These are phyloP conservation scores for Friedmanniomyces endolithicus DNA, from an alignment of 495 filamentous ascomycete genomes.

Conservation along the genomic window DNA sequence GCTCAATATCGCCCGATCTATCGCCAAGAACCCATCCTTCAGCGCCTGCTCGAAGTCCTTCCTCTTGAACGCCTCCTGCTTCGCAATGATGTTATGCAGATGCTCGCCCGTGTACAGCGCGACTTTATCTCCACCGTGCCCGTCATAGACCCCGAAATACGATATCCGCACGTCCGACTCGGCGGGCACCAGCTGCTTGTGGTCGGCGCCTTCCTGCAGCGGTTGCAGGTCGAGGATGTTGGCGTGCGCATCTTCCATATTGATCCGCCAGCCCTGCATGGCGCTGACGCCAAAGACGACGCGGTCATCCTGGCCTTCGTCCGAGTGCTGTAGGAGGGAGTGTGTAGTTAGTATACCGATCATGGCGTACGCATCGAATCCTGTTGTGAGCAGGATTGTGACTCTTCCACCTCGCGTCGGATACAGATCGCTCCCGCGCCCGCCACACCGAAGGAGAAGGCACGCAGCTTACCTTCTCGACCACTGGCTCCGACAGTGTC, in stretches of 20 bases:
- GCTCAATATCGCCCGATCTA: slow-evolving; percentile 87
- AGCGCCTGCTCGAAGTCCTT: slow-evolving; percentile 89
- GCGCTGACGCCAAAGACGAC: slow-evolving; percentile 86
- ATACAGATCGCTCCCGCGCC: not conserved
- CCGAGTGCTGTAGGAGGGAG: slow-evolving; percentile 51
- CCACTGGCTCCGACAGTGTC: slow-evolving; percentile 96
- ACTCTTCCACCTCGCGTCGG: not conserved
- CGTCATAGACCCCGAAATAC: slow-evolving; percentile 97
- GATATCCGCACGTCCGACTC: slow-evolving; percentile 59
- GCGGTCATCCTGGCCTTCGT: slow-evolving; percentile 82
- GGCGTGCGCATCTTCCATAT: slow-evolving; percentile 96
- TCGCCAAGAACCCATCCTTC: slow-evolving; percentile 94
- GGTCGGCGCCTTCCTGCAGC: slow-evolving; percentile 29
- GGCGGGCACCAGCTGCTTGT: slow-evolving; percentile 43
- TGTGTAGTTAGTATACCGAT: not conserved
- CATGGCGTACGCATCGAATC: not conserved
- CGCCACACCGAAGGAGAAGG: not conserved
- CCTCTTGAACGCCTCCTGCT: slow-evolving; percentile 82
- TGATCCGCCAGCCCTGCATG: slow-evolving; percentile 99
- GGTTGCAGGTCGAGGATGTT: slow-evolving; percentile 76
- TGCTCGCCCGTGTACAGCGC: slow-evolving; percentile 85
- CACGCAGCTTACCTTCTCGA: slow-evolving; percentile 73
- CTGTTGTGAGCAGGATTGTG: too few species aligned
- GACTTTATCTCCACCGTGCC: slow-evolving; percentile 89
- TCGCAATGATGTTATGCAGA: slow-evolving; percentile 84